Evolutionary conservation across 176 grass and related monocot species (phyloP).

Genomic region (Chloris gayana): DNA sequence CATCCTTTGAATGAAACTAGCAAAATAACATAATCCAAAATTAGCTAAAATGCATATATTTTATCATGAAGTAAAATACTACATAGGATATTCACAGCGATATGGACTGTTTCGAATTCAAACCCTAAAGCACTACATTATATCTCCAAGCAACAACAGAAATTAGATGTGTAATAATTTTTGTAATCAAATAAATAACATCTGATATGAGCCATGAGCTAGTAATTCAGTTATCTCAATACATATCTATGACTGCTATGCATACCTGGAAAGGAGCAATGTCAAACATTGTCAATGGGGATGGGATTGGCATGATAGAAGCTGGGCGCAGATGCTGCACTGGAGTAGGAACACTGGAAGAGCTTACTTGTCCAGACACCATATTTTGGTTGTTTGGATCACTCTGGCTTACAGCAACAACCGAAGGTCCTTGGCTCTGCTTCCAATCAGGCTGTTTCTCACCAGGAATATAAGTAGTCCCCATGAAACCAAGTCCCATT

Average conservation of each 20-base stretch:
- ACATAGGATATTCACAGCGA: background rate
- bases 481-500: constrained; percentile 95
- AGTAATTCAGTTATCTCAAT: constrained; percentile 20
- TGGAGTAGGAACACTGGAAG: constrained; percentile 58
- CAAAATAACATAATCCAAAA: background rate
- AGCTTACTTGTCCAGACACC: constrained; percentile 57
- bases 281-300: constrained; percentile 89
- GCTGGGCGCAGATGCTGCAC: constrained; percentile 70
- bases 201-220: constrained; percentile 2
- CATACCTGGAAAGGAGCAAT: constrained; percentile 95
- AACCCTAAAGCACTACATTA: background rate
- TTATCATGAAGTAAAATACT: background rate
- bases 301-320: constrained; percentile 85
- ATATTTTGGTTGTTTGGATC: constrained; percentile 72
- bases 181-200: background rate
- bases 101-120: background rate
- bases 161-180: background rate
- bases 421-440: constrained; percentile 62
- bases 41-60: background rate
- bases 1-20: constrained; percentile 11
- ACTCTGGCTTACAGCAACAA: constrained; percentile 56
- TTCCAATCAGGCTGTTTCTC: constrained; percentile 97
- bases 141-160: background rate
- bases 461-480: constrained; percentile 77
- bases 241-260: constrained; percentile 24